Base-by-base conservation (phyloP, 139 green algal genomes). In the Chlamydomonas eustigma region DNA sequence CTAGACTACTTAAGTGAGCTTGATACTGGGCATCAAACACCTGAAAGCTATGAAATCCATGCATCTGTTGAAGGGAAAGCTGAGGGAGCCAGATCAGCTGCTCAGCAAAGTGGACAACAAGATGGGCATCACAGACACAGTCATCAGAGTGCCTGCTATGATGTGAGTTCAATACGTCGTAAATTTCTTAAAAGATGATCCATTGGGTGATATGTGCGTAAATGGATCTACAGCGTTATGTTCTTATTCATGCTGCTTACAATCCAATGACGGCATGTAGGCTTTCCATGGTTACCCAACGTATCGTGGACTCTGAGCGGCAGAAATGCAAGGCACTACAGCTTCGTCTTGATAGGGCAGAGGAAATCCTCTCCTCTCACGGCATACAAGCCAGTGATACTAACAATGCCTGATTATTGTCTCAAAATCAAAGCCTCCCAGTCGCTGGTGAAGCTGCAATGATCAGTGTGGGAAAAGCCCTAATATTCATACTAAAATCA, bases 61-160 rank as follows among this genome's bases (percentile, higher is more conserved):
- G 52, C 12, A 22, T 68, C 4, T 68, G 6, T 31, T 68, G 44
- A 12, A 68, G 52, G 52, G 52, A 25, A 68, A 68, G 52, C 52
- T 68, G 52, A 8, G 52, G 6, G 22, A 22, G 12, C n/a, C 4
- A 5, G 22, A 72, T 22, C 65, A 72, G 18, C 65, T 72, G 24
- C 65, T 72, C 33, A 50, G 33, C 33, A 72, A 72, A 34, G 65
- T 44, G 5, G 18, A 38, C 65, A 39, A 39, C 8, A 70, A 70
- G 58, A 37, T 70, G 33, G 65, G 65, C 65, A 22, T 12, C 33
- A 39, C 24, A 6, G 65, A 72, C 31, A n/a, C 3, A 6, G 44
- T 72, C 33, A 72, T 72, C 34, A n/a, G 65, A 33, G 65, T 72
- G 18, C 65, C 65, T 6, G 65, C 65, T 6, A 6, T 72, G 18